Conservation (phyloP, 306 rosid genomes). For the Quercus mongolica region DNA sequence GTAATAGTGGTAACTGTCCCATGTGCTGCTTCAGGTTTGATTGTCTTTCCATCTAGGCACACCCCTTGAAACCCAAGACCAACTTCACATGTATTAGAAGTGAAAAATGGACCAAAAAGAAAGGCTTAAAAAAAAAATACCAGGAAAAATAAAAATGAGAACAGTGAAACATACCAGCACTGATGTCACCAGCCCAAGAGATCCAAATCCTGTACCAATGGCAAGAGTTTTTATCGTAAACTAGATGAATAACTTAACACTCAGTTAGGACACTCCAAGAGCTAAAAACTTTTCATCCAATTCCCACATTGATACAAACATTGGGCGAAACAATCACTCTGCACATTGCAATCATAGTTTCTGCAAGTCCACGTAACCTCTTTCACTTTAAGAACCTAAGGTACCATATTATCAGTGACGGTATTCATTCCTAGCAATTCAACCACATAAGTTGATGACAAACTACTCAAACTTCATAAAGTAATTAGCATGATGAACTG, state of each 20-base stretch:
- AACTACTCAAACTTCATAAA: background rate
- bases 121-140: background rate
- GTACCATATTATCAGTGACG: constrained; percentile 99
- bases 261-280: background rate
- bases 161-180: constrained; percentile 65
- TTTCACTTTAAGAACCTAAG: constrained; percentile 91
- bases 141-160: background rate
- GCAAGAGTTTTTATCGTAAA: constrained; percentile 19
- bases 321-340: constrained; percentile 95
- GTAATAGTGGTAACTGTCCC: constrained; percentile 92
- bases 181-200: constrained; percentile 96
- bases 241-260: background rate
- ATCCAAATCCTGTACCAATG: constrained; percentile 71
- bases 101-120: background rate
- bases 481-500: background rate
- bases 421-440: constrained; percentile 76
- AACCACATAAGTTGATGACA: constrained; percentile 16
- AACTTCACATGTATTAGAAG: background rate
- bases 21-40: constrained; percentile 98
- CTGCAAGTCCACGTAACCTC: constrained; percentile 99
- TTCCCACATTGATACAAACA: constrained; percentile 36
- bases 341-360: constrained; percentile 97
- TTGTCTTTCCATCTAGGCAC: constrained; percentile 98
- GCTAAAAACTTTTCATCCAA: background rate
- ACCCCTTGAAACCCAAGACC: constrained; percentile 61